A percentile compares a stretch with the other conserved stretches of the same genome.
Conservation (phyloP, 129 eudicot genomes). For the Silybum marianum region DNA sequence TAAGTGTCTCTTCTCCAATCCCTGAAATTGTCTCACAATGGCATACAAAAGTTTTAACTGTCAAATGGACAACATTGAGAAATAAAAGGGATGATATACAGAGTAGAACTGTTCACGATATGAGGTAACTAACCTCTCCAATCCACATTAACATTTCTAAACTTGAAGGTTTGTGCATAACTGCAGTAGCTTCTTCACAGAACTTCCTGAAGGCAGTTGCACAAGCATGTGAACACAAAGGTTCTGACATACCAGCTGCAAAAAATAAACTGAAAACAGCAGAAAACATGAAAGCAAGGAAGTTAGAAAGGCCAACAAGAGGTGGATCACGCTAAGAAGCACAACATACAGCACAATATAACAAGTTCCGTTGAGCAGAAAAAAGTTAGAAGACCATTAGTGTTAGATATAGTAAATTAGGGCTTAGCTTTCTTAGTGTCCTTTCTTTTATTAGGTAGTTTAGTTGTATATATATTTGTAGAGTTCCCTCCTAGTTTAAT, state of each 20-base stretch:
- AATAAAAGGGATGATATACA: neutral
- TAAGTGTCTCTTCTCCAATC: slow-evolving; percentile 68
- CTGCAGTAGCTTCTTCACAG: slow-evolving; percentile 79
- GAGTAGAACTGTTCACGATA: neutral
- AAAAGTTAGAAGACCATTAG: neutral
- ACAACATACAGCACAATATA: neutral
- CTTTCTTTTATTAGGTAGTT: no score
- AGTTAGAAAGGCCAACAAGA: neutral
- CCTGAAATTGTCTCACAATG: slow-evolving; percentile 39
- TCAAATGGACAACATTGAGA: neutral
- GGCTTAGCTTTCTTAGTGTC: no score
- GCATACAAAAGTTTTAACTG: slow-evolving; percentile 8
- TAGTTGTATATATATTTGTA: no score
- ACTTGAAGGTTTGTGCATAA: slow-evolving; percentile 65
- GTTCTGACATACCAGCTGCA: slow-evolving; percentile 81
- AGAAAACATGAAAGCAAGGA: neutral
- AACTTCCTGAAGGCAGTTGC: slow-evolving; percentile 85
- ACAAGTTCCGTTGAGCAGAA: neutral
- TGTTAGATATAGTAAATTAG: no score
- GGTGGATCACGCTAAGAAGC: neutral
- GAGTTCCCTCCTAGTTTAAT: no score
- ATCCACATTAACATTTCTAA: slow-evolving; percentile 92
- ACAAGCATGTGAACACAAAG: slow-evolving; percentile 76
- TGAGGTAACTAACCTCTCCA: slow-evolving; percentile 64
- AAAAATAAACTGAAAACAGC: slow-evolving; percentile 76